Conservation (phyloP, 768 basidiomycete species). For the Rhizopogon salebrosus region DNA sequence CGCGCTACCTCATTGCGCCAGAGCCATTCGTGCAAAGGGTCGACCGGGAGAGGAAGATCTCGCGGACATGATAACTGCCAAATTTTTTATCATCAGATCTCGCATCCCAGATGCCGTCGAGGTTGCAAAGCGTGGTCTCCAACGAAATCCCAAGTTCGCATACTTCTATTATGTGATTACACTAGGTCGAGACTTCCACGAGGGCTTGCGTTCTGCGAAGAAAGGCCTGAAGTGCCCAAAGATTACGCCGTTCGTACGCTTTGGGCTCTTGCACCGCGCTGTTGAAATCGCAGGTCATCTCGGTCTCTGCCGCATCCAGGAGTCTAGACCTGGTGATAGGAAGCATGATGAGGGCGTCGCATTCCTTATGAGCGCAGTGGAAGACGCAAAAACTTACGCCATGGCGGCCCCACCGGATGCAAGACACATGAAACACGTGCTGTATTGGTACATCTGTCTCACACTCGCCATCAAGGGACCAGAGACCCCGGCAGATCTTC, state of each 20-base stretch:
- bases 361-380: constrained; percentile 52
- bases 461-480: constrained; percentile 47
- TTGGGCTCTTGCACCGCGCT: constrained; percentile 55
- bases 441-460: constrained; percentile 56
- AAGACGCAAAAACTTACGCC: constrained; percentile 55
- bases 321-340: constrained; percentile 33
- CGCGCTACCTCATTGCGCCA: constrained; percentile 54
- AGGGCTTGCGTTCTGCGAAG: constrained; percentile 59
- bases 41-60: constrained; percentile 39
- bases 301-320: constrained; percentile 45
- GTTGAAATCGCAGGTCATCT: constrained; percentile 56
- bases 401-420: constrained; percentile 57
- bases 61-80: constrained; percentile 65
- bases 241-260: constrained; percentile 50
- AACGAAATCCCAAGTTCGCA: constrained; percentile 52
- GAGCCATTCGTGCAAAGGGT: constrained; percentile 44
- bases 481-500: constrained; percentile 42
- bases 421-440: constrained; percentile 51
- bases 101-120: constrained; percentile 44
- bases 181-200: constrained; percentile 39
- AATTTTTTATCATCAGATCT: constrained; percentile 46
- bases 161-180: constrained; percentile 64
- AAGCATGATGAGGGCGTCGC: constrained; percentile 59
- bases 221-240: constrained; percentile 57
- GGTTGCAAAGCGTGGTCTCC: constrained; percentile 41